Evolutionary conservation across 1,284 basidiomycete genomes (phyloP).

Genomic region (Rhizoctonia solani): DNA sequence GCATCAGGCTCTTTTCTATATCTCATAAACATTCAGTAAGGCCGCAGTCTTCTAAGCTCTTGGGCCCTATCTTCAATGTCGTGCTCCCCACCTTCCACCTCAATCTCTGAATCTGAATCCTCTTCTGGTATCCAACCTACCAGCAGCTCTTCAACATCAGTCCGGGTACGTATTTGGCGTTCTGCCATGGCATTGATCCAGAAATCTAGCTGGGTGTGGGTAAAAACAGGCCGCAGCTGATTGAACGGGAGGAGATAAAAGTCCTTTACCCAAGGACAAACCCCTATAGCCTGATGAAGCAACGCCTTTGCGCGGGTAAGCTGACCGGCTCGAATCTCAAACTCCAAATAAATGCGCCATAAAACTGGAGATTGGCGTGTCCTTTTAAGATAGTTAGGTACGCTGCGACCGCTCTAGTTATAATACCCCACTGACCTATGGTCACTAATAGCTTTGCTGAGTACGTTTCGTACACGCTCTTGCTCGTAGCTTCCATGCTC

Average conservation of each 20-base stretch:
- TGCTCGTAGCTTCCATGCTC: slow-evolving; percentile 68
- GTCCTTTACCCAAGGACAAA: slow-evolving; percentile 84
- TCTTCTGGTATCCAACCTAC: slow-evolving; percentile 50
- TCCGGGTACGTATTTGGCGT: slow-evolving; percentile 72
- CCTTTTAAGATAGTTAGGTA: slow-evolving; percentile 50
- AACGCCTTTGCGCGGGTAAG: slow-evolving; percentile 72
- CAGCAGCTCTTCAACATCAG: slow-evolving; percentile 66
- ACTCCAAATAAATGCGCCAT: slow-evolving; percentile 82
- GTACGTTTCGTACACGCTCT: slow-evolving; percentile 67
- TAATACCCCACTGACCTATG: slow-evolving; percentile 57
- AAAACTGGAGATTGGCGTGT: slow-evolving; percentile 68
- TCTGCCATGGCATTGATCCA: slow-evolving; percentile 82
- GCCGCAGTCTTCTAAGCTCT: slow-evolving; percentile 34
- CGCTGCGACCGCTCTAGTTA: slow-evolving; percentile 7
- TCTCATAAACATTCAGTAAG: slow-evolving; percentile 14
- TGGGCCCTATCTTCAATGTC: slow-evolving; percentile 34
- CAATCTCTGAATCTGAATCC: slow-evolving; percentile 41
- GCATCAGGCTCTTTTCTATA: neutral
- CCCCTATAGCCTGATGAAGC: slow-evolving; percentile 78
- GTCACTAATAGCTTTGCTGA: slow-evolving; percentile 63
- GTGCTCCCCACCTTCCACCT: slow-evolving; percentile 16
- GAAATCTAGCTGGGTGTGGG: slow-evolving; percentile 63
- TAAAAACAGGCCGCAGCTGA: slow-evolving; percentile 70
- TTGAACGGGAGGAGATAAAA: slow-evolving; percentile 73
- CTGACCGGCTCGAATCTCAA: slow-evolving; percentile 72